Evolutionary conservation across 2,329 filamentous ascomycete species (phyloP), one percentile per base, ranked within the genome.

Genomic region (Diaporthe sp.): DNA sequence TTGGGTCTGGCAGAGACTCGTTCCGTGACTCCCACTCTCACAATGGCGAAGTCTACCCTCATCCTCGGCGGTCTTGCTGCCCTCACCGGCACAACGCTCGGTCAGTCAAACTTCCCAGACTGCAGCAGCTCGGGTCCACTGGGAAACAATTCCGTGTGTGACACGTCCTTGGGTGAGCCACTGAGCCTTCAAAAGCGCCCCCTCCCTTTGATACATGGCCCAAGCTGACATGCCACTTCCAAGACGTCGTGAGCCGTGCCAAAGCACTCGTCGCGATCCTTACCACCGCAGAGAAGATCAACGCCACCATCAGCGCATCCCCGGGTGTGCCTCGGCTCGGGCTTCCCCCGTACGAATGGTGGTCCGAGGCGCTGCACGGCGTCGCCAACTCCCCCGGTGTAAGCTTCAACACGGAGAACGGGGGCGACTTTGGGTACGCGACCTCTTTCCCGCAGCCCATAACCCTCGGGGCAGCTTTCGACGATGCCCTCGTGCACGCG

Each of bases 361-460:
- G 90, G 89, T 88, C 86, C 59, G 90, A 92, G 81, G 91, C 88
- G 1, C 86, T 93, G 0, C 92, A 93, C 79, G 92, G 92, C 1
- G 85, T 94, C 0, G 91, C 88, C 5, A 80, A 78, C 5, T 87
- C 86, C 28, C 88, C 88, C 0, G 91, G 90, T 0, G 89, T 91
- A 39, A 86, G 75, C n/a, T 79, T 77, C 67, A 69, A 51, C 57
- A 22, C 70, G 10, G 76, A 74, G 70, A 70, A 34, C 19, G 74
- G 73, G 85, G 89, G 88, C 2, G 82, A 88, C 13, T 94, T 88
- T 80, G 89, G 86, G 77, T 89, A 88, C 79, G 90, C 92, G 0
- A 94, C 92, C 0, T 91, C 89, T 0, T 94, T 94, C 79, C 91
- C 92, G 0, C 88, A 90, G 80, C 92, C 92, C 0, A 92, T 94